These are phyloP conservation scores for Euphrasia confusa DNA, from an alignment of 257 asterid species.

Conservation along the genomic window DNA sequence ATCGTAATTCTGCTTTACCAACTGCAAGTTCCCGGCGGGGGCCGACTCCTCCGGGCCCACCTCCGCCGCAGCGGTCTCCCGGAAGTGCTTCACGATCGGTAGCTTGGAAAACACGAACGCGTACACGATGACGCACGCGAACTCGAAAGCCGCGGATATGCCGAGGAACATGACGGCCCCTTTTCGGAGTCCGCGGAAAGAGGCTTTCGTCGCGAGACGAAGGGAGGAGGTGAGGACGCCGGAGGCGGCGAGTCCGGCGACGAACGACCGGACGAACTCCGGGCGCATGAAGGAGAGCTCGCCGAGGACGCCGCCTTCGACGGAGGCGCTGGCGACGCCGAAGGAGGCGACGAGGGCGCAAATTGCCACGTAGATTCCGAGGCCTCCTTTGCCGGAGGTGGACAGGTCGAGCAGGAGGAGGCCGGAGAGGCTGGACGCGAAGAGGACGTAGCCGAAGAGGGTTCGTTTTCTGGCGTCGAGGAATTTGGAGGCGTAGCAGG, in stretches of 20 bases:
- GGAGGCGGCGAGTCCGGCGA: not conserved
- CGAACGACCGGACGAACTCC: not conserved
- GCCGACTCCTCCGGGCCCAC: slow-evolving; percentile 44
- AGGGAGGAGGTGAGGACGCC: not conserved
- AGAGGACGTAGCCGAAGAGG: not conserved
- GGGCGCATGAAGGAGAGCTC: not conserved
- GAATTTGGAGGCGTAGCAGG: not conserved
- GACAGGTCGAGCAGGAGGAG: not conserved
- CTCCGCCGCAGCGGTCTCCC: slow-evolving; percentile 54
- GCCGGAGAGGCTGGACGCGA: not conserved
- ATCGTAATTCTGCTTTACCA: slow-evolving; percentile 46
- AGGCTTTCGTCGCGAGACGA: not conserved
- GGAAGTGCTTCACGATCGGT: slow-evolving; percentile 57
- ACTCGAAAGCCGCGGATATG: slow-evolving; percentile 52
- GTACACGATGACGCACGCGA: slow-evolving; percentile 53
- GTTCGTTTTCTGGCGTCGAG: not conserved
- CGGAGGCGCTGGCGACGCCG: not conserved
- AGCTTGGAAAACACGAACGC: slow-evolving; percentile 48
- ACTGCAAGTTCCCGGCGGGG: slow-evolving; percentile 22
- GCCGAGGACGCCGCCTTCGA: not conserved
- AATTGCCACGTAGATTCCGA: not conserved
- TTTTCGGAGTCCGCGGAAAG: not conserved
- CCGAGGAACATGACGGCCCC: slow-evolving; percentile 39
- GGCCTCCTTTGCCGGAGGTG: not conserved
- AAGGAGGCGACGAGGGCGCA: not conserved